Base-by-base conservation (phyloP, 805 yeast genomes). In the Saccharomycopsis sp. region DNA sequence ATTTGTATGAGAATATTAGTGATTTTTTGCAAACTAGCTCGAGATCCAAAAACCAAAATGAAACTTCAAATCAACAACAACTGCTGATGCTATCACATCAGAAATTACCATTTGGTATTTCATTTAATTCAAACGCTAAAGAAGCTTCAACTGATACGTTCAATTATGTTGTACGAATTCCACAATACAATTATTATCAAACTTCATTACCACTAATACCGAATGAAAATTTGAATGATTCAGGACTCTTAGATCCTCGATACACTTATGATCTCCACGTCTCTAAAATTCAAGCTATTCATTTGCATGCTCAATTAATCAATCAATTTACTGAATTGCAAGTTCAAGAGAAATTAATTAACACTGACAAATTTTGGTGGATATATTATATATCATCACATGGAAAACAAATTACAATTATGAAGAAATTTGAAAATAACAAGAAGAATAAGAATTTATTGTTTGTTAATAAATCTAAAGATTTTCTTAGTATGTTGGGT, bases 311-410 rank as follows among this genome's bases (percentile, higher is more conserved):
- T 19, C 48, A 47, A 20, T 35, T 47, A 6, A 22, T 29, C 16
- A 11, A 11, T 11, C 45, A 47, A 35, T 44, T 47, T 36, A 11
- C n/a, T 14, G 26, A 9, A 13, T 3, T 9, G 9, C 9, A 3
- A 20, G 40, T 37, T 2, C 14, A 19, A 9, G 52, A 49, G 28
- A 49, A 49, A 23, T 21, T 49, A 28, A 19, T 46, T 9, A 49
- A 40, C 32, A 49, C 52, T 8, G 47, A 46, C n/a, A 49, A 49
- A 26, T 43, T 46, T 29, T 49, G 52, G 52, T 49, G 52, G 50
- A 43, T 49, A n/a, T 49, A 46, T 21, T 46, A 26, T 20, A 27
- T 17, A 16, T 39, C 19, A 29, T 11, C 16, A 11, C n/a, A 5
- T n/a, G 20, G 20, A 22, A 26, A 16, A n/a, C 24, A 35, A 35